Evolutionary conservation across 1,284 basidiomycete species (phyloP).

Genomic region (Schizophyllum amplum): DNA sequence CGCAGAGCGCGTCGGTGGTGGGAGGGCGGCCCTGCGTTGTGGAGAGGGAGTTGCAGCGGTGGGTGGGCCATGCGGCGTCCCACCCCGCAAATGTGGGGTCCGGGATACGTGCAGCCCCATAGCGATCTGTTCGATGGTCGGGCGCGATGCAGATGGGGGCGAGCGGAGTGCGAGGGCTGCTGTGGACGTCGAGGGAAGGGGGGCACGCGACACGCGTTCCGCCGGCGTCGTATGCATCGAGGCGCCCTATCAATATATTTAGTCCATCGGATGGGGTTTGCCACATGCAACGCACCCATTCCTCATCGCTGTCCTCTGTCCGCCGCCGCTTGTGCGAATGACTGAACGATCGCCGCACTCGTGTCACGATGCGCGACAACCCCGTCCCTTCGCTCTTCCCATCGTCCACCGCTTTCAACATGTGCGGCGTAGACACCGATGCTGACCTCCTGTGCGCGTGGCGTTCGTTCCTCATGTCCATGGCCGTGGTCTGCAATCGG

Average conservation of each 20-base stretch:
- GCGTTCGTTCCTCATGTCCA: not conserved
- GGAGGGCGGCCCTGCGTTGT: not conserved
- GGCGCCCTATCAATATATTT: not conserved
- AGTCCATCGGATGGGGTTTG: not conserved
- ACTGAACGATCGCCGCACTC: not conserved
- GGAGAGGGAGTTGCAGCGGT: not conserved
- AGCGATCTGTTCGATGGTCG: slow-evolving; percentile 64
- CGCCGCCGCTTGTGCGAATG: not conserved
- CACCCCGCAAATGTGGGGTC: slow-evolving; percentile 51
- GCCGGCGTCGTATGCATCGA: not conserved
- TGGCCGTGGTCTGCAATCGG: not conserved
- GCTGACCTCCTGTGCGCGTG: not conserved
- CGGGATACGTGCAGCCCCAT: slow-evolving; percentile 70
- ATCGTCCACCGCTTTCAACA: not conserved
- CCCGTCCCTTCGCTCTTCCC: not conserved
- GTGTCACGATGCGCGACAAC: not conserved
- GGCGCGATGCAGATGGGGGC: slow-evolving; percentile 34
- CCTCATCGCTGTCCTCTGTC: not conserved
- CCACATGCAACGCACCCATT: not conserved
- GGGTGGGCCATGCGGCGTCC: not conserved
- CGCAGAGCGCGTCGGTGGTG: not conserved
- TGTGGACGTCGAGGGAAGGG: not conserved
- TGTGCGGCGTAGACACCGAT: not conserved
- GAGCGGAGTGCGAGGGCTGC: not conserved
- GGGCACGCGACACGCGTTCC: not conserved